phyloP scores from a whole-genome alignment of 805 yeast species.

The Saturnispora ahearnii region DNA sequence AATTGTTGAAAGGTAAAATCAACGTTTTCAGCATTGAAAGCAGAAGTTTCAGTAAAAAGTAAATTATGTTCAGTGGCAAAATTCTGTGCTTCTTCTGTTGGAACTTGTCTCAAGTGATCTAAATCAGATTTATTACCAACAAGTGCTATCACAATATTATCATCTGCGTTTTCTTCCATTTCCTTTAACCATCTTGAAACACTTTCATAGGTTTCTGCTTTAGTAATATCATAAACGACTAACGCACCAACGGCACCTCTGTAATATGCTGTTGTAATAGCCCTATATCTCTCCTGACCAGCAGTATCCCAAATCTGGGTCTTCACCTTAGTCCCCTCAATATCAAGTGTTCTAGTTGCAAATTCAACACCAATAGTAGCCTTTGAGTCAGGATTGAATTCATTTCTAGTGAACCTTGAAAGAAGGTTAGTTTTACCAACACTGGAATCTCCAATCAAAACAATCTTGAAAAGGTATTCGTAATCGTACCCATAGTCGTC shows the following conservation, averaged over 20 bases:
- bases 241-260: slow-evolving; percentile 98
- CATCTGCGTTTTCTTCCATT: slow-evolving; percentile 85
- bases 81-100: slow-evolving; percentile 93
- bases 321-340: slow-evolving; percentile 74
- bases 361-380: slow-evolving; percentile 97
- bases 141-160: slow-evolving; percentile 88
- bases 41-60: slow-evolving; percentile 92
- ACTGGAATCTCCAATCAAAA: slow-evolving; percentile 93
- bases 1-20: slow-evolving; percentile 91
- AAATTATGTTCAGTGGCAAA: slow-evolving; percentile 89
- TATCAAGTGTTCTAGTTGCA: slow-evolving; percentile 89
- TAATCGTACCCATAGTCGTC: slow-evolving; percentile 65
- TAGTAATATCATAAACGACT: slow-evolving; percentile 90
- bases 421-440: slow-evolving; percentile 94
- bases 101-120: slow-evolving; percentile 89
- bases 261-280: slow-evolving; percentile 94
- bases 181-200: slow-evolving; percentile 87
- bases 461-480: slow-evolving; percentile 89
- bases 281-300: slow-evolving; percentile 97
- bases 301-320: slow-evolving; percentile 99
- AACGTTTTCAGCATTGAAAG: slow-evolving; percentile 88
- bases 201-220: slow-evolving; percentile 76
- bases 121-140: slow-evolving; percentile 90
- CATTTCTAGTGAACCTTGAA: slow-evolving; percentile 91
- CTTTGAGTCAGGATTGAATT: slow-evolving; percentile 87